Percentiles rank a stretch among this genome's conserved stretches.
These are phyloP conservation scores for Gamarada debralockiae DNA, from an alignment of 495 filamentous ascomycete species.

Conservation along the genomic window DNA sequence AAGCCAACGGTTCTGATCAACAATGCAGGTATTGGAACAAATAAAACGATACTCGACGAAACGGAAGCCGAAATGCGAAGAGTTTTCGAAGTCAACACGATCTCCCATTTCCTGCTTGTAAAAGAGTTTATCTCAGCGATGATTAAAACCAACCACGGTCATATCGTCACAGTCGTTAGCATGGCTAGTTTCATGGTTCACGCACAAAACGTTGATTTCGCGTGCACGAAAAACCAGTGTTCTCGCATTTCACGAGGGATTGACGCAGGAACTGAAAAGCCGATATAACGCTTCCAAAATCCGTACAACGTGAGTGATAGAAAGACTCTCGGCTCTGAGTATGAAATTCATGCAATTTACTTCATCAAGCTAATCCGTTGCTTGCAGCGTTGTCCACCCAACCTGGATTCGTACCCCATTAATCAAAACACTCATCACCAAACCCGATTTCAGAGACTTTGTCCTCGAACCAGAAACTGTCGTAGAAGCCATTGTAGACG, in stretches of 20 bases:
- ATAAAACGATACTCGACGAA: conserved; percentile 51
- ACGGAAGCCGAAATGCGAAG: conserved; percentile 50
- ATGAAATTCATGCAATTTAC: no score
- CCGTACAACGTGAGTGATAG: conserved; percentile 60
- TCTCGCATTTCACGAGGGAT: conserved; percentile 63
- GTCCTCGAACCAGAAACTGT: conserved; percentile 57
- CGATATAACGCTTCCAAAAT: conserved; percentile 58
- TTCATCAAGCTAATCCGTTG: conserved; percentile 27
- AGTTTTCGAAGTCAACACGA: conserved; percentile 66
- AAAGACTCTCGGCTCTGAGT: no score
- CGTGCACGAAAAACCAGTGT: conserved; percentile 61
- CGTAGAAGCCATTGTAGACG: conserved; percentile 53
- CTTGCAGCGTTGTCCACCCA: conserved; percentile 10
- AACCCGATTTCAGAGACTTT: conserved; percentile 40
- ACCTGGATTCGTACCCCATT: conserved; percentile 14
- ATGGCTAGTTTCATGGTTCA: conserved; percentile 52
- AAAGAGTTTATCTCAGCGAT: conserved; percentile 65
- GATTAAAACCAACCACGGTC: conserved; percentile 60
- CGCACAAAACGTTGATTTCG: conserved; percentile 65
- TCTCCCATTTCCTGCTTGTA: conserved; percentile 60
- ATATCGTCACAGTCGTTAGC: conserved; percentile 66
- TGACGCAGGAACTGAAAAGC: conserved; percentile 55
- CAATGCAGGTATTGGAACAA: conserved; percentile 63
- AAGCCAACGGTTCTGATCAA: conserved; percentile 68
- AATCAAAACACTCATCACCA: neutral